phyloP scores from a whole-genome alignment of 352 stramenopile species.

The Phytophthora pseudosyringae region DNA sequence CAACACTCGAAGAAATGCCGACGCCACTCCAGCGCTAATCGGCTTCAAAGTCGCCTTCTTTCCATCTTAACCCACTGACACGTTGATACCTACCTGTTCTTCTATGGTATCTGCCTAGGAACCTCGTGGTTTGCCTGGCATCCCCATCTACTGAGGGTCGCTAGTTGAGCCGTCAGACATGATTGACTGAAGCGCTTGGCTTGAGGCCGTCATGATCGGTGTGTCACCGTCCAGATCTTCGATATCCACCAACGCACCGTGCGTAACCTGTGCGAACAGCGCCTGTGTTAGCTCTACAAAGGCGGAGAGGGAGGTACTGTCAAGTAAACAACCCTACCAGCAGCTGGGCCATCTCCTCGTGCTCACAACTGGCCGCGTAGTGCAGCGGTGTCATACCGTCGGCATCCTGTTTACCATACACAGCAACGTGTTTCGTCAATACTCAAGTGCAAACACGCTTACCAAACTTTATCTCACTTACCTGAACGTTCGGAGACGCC shows the following conservation, averaged over 20 bases:
- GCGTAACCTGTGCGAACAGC: conserved; percentile 45
- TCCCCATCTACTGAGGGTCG: conserved; percentile 31
- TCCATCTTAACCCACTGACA: conserved; percentile 21
- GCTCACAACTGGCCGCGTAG: conserved; percentile 77
- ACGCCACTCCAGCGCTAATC: conserved; percentile 3
- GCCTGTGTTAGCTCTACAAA: conserved; percentile 11
- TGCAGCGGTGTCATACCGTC: conserved; percentile 86
- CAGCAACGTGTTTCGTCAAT: conserved; percentile 14
- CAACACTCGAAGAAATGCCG: conserved; percentile 7
- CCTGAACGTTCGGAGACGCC: conserved; percentile 67
- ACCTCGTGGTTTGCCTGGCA: conserved; percentile 16
- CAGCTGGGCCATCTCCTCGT: conserved; percentile 68
- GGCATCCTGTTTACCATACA: conserved; percentile 47
- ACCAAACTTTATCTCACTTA: conserved; percentile 12
- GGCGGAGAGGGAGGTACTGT: conserved; percentile 2
- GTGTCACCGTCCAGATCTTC: conserved; percentile 78
- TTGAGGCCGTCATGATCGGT: conserved; percentile 51
- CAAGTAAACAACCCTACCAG: conserved; percentile 48
- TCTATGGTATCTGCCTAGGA: conserved; percentile 28
- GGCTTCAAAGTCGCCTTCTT: conserved; percentile 9
- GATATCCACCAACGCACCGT: conserved; percentile 67
- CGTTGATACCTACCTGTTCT: conserved; percentile 23
- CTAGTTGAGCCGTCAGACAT: conserved; percentile 38
- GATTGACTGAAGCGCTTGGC: conserved; percentile 50
- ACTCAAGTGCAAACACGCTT: neutral